Evolutionary conservation across 352 stramenopile species (phyloP).

Genomic region (Globisporangium solare): DNA sequence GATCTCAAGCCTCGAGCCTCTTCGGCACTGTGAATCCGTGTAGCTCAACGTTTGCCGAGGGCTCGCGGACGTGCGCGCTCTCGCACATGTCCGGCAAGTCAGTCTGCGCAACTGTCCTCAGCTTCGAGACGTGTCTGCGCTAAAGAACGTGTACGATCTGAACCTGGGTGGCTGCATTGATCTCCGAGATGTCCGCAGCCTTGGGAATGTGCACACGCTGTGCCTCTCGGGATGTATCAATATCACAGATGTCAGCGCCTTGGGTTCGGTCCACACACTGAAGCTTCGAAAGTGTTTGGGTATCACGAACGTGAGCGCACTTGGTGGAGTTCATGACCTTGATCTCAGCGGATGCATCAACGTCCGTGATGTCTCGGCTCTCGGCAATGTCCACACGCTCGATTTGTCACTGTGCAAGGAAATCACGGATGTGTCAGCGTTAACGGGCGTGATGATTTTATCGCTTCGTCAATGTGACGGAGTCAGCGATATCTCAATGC

Average conservation of each 20-base stretch:
- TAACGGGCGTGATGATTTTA: constrained; percentile 31
- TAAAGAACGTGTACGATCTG: constrained; percentile 44
- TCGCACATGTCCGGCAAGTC: constrained; percentile 33
- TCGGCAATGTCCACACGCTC: constrained; percentile 42
- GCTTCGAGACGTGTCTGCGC: constrained; percentile 37
- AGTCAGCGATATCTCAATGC: constrained; percentile 37
- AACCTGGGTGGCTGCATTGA: constrained; percentile 53
- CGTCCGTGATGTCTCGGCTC: constrained; percentile 38
- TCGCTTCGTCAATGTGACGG: constrained; percentile 50
- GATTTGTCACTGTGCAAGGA: constrained; percentile 51
- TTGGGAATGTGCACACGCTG: constrained; percentile 38
- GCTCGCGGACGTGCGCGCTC: constrained; percentile 36
- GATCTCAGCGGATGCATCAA: constrained; percentile 57
- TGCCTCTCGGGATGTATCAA: constrained; percentile 59
- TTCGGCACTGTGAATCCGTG: constrained; percentile 40
- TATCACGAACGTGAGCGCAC: constrained; percentile 30
- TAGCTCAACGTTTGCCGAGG: constrained; percentile 62
- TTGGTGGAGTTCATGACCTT: constrained; percentile 41
- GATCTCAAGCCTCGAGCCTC: constrained; percentile 38
- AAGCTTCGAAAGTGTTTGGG: constrained; percentile 42
- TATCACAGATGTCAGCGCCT: constrained; percentile 43
- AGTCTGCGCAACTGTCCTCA: constrained; percentile 60
- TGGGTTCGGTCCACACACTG: constrained; percentile 43
- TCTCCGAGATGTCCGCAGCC: constrained; percentile 34
- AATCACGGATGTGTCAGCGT: constrained; percentile 43